Percentiles rank a stretch among this genome's conserved stretches.
Conservation (phyloP, 352 stramenopile species). For the Phytophthora ohioensis region DNA sequence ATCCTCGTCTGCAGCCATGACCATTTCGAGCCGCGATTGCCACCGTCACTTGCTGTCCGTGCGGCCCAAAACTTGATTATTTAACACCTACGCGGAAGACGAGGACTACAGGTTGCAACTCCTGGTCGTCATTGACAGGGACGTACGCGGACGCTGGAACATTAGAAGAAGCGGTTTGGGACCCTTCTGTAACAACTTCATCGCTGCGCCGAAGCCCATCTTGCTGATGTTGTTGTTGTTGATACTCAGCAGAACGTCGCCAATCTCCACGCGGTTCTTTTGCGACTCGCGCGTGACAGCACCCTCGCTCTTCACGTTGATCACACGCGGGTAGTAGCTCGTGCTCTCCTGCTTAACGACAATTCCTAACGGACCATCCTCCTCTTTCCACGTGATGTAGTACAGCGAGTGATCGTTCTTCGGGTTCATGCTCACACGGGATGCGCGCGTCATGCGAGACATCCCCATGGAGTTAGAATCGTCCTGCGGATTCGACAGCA, state of each 20-base stretch:
- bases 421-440: conserved; percentile 80
- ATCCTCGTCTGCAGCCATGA: conserved; percentile 36
- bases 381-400: conserved; percentile 92
- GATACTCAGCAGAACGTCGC: conserved; percentile 86
- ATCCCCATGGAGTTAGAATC: conserved; percentile 70
- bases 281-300: conserved; percentile 82
- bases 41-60: conserved; percentile 28
- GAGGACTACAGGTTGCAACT: conserved; percentile 50
- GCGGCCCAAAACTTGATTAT: conserved; percentile 35
- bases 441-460: conserved; percentile 73
- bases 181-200: conserved; percentile 88
- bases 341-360: conserved; percentile 89
- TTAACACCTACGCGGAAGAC: conserved; percentile 32
- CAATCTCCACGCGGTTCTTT: conserved; percentile 86
- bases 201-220: conserved; percentile 88
- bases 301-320: conserved; percentile 90
- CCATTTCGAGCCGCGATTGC: conserved; percentile 10
- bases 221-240: conserved; percentile 94
- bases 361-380: conserved; percentile 85
- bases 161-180: conserved; percentile 89
- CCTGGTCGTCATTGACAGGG: conserved; percentile 39
- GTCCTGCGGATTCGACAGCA: conserved; percentile 76
- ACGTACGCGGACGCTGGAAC: conserved; percentile 78
- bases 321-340: conserved; percentile 88
- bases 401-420: conserved; percentile 89